Evolutionary conservation across 441 rosid genomes (phyloP), one percentile per base, ranked within the genome.

Genomic region (Populus hybrid): DNA sequence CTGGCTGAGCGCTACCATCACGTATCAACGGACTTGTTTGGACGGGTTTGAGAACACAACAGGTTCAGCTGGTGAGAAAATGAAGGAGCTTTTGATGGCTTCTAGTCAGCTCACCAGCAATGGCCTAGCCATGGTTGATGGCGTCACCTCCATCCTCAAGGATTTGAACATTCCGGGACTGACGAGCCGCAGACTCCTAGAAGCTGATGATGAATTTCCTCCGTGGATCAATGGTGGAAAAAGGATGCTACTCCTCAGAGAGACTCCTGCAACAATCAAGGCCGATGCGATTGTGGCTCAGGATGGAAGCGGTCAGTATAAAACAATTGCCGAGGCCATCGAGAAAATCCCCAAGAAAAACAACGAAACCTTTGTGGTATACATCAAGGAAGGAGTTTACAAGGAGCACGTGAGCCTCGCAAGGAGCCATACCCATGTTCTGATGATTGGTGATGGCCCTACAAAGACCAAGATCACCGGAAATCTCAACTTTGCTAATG

Each of bases 381-480:
- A 94, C 79, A 84, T 95, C 72, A 93, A 91, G 90, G 81, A 57
- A 50, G 99, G 99, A 66, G 77, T 89, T 28, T 95, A 95, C 78
- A 71, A 77, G 11, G 99, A 95, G 83, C 81, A 78, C 35, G 86
- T 95, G 21, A 20, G 24, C 1, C 42, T 95, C 68, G 40, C 82
- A 23, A 88, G 71, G 76, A 36, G 59, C 12, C 79, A 80, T 89
- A 73, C 77, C 4, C 54, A 87, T 50, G 79, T 95, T 34, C 72
- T 89, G 82, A 77, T 95, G 74, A 79, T 91, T 46, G 99, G 99
- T 3, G 99, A 95, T 20, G 99, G 97, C 26, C 84, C 90, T 24
- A 83, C 82, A 0, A 93, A 89, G 84, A 91, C 97, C 38, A 82
- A 67, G 38, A 85, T 95, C 87, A 86, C 93, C 36, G 95, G 97